Evolutionary conservation across 441 rosid genomes (phyloP).

Genomic region (Syzygium malaccense): DNA sequence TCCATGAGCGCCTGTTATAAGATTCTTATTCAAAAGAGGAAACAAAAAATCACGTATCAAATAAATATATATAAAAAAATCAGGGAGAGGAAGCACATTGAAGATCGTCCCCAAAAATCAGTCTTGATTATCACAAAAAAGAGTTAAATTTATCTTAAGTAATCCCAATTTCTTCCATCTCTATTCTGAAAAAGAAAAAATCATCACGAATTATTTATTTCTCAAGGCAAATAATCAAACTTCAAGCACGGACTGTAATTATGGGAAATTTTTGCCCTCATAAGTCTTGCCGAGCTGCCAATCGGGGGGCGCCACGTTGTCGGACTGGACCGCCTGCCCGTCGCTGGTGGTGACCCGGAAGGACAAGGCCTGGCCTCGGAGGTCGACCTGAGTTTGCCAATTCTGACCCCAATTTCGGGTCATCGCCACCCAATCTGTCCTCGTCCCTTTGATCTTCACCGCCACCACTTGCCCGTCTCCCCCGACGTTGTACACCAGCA

Average conservation of each 20-base stretch:
- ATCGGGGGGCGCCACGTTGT: background rate
- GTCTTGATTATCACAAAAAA: background rate
- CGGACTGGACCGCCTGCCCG: background rate
- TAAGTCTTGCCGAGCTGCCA: background rate
- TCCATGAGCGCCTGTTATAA: background rate
- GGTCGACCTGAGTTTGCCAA: background rate
- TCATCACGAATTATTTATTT: background rate
- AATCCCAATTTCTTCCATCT: background rate
- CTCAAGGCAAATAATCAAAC: background rate
- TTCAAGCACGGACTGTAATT: background rate
- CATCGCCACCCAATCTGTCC: background rate
- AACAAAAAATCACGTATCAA: background rate
- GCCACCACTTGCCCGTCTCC: background rate
- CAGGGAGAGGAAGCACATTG: background rate
- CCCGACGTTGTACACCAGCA: background rate
- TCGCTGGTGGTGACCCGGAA: background rate
- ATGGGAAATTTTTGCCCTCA: background rate
- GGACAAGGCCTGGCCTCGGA: background rate
- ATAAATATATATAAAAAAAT: background rate
- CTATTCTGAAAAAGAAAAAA: background rate
- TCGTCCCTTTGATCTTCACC: background rate
- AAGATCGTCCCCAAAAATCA: background rate
- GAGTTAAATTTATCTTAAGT: too few species aligned
- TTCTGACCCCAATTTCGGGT: conserved; percentile 4
- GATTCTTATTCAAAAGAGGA: background rate